Conservation (phyloP, 306 rosid species). For the Gastrolobium villosum region DNA sequence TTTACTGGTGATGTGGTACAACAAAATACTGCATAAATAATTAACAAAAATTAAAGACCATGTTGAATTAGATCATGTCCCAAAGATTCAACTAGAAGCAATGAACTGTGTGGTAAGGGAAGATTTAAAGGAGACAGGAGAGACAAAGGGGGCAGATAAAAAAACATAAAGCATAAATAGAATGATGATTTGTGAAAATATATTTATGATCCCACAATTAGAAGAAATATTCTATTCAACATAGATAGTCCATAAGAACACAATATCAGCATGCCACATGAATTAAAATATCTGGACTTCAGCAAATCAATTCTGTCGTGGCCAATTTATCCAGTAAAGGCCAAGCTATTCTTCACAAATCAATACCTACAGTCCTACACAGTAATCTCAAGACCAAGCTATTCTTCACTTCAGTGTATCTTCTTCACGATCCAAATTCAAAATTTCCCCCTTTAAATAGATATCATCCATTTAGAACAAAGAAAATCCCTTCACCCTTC, state of each 20-base stretch:
- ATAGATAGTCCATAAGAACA: neutral
- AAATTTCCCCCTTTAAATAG: neutral
- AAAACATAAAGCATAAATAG: slow-evolving; percentile 13
- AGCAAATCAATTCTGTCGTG: slow-evolving; percentile 21
- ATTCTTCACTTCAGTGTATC: slow-evolving; percentile 29
- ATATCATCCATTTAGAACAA: slow-evolving; percentile 16
- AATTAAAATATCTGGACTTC: slow-evolving; percentile 20
- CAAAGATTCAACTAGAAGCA: slow-evolving; percentile 16
- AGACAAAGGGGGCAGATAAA: neutral
- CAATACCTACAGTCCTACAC: slow-evolving; percentile 23
- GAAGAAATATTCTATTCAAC: slow-evolving; percentile 37
- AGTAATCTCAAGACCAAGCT: slow-evolving; percentile 18
- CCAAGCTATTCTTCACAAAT: slow-evolving; percentile 10
- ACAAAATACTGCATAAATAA: slow-evolving; percentile 4
- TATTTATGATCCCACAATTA: neutral
- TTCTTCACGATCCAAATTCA: neutral
- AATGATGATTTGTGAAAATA: neutral
- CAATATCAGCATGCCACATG: neutral
- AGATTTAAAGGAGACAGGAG: neutral
- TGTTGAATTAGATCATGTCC: neutral
- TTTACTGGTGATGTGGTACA: slow-evolving; percentile 15
- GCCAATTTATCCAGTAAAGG: slow-evolving; percentile 23
- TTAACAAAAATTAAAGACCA: neutral
- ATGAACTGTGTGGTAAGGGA: neutral
- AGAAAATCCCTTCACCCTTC: slow-evolving; percentile 15